phyloP scores from a whole-genome alignment of 768 basidiomycete species.

The Serendipita sp. region DNA sequence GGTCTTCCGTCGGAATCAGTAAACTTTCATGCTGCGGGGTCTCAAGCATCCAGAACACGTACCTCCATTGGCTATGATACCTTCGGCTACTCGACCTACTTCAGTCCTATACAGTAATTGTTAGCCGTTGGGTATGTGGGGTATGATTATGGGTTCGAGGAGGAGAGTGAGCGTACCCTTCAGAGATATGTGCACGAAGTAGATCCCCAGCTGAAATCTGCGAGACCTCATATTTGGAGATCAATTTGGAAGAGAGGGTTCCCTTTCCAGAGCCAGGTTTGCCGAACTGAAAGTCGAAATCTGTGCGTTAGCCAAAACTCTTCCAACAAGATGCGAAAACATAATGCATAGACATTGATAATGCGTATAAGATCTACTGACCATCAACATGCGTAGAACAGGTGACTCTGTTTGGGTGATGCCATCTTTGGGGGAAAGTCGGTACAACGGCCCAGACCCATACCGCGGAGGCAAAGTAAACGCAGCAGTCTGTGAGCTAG shows the following conservation, averaged over 20 bases:
- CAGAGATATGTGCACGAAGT: constrained; percentile 66
- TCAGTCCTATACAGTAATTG: constrained; percentile 31
- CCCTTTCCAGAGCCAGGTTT: constrained; percentile 35
- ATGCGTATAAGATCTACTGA: neutral
- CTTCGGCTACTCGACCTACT: constrained; percentile 57
- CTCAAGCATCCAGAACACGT: neutral
- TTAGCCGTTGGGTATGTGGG: neutral
- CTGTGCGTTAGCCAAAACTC: neutral
- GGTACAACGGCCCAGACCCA: neutral
- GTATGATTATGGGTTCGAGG: neutral
- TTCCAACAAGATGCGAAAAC: neutral
- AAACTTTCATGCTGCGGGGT: too few species aligned
- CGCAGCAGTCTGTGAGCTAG: neutral
- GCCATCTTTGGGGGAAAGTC: neutral
- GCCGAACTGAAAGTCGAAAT: neutral
- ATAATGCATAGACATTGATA: neutral
- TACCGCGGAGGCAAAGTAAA: neutral
- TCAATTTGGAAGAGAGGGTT: constrained; percentile 57
- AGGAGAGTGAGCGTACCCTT: constrained; percentile 27
- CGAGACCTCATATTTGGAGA: constrained; percentile 65
- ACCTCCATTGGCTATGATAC: constrained; percentile 62
- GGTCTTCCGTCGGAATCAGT: constrained; percentile 15
- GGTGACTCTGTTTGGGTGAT: neutral
- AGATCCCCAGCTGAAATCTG: constrained; percentile 73
- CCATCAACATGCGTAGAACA: constrained; percentile 4